Percentiles rank a stretch among this genome's conserved stretches.
phyloP scores from a whole-genome alignment of 1,139 yeast genomes.

The Blastobotrys ciferrii region DNA sequence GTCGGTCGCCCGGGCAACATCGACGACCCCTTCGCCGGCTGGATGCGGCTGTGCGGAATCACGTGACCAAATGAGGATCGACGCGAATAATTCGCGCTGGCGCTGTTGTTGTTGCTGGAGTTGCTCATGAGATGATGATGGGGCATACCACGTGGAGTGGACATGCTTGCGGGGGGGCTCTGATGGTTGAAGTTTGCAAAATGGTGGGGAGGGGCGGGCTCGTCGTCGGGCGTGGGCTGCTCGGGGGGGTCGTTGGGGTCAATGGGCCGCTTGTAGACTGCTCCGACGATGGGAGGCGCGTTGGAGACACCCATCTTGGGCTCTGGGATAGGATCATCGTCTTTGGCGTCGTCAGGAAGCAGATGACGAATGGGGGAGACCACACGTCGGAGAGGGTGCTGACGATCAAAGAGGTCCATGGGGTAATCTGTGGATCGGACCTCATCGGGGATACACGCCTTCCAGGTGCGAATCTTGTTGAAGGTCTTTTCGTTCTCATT shows the following conservation, averaged over 20 bases:
- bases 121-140: neutral
- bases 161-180: constrained; percentile 12
- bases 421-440: constrained; percentile 80
- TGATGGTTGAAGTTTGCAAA: constrained; percentile 4
- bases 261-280: constrained; percentile 75
- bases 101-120: neutral
- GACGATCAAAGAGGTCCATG: constrained; percentile 52
- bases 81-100: neutral
- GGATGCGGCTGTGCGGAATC: neutral
- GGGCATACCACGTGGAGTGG: constrained; percentile 11
- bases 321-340: constrained; percentile 74
- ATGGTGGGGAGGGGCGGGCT: constrained; percentile 12
- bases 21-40: neutral
- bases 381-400: constrained; percentile 56
- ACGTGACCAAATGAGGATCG: neutral
- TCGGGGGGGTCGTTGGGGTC: constrained; percentile 68
- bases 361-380: constrained; percentile 82
- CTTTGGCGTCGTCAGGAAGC: constrained; percentile 69
- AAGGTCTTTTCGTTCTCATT: constrained; percentile 87
- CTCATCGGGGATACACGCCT: constrained; percentile 96
- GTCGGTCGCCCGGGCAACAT: neutral
- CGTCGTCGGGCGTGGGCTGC: constrained; percentile 52
- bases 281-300: constrained; percentile 93
- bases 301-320: constrained; percentile 77
- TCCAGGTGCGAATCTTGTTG: constrained; percentile 96